Evolutionary conservation across 2,329 filamentous ascomycete species (phyloP).

Genomic region (Fonsecaea pedrosoi): DNA sequence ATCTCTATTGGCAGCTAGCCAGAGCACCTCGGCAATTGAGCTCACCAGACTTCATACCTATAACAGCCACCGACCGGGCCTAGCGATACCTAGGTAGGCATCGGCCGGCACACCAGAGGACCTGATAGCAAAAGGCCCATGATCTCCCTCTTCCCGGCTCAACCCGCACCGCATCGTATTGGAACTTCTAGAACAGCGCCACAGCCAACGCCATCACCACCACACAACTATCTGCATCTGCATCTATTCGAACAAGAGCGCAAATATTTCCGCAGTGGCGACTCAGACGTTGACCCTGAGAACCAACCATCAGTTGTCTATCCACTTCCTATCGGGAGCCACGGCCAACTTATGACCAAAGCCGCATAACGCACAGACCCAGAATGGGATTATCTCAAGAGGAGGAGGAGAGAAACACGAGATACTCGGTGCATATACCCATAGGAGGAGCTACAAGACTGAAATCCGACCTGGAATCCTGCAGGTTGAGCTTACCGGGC

Average conservation of each 20-base stretch:
- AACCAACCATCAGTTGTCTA: not conserved
- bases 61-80: no score
- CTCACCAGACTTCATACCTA: no score
- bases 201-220: not conserved
- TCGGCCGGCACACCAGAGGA: not conserved
- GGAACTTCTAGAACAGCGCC: not conserved
- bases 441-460: no score
- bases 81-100: no score
- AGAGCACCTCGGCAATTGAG: no score
- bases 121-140: not conserved
- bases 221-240: not conserved
- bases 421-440: no score
- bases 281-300: not conserved
- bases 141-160: not conserved
- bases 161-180: not conserved
- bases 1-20: no score
- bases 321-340: not conserved
- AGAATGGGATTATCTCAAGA: no score
- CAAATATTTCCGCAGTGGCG: constrained; percentile 1
- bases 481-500: not conserved
- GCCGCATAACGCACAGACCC: no score
- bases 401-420: no score
- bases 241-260: not conserved
- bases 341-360: not conserved
- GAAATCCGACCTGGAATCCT: not conserved